Percentiles rank a stretch among this genome's conserved stretches.
phyloP scores from a whole-genome alignment of 257 asterid genomes.

The Echium plantagineum region DNA sequence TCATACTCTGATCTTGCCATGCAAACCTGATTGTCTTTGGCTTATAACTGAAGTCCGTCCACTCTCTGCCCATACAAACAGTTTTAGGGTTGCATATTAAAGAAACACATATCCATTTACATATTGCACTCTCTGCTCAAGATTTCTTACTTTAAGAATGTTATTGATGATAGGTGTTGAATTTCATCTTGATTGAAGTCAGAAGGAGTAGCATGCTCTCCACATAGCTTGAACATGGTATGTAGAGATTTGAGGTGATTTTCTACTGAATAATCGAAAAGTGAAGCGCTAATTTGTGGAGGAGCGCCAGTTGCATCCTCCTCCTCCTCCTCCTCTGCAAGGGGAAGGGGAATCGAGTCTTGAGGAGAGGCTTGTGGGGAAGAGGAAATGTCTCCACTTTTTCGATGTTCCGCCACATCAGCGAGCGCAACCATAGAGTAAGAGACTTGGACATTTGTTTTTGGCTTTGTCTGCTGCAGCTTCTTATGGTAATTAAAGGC shows the following conservation, averaged over 20 bases:
- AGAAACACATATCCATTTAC: not conserved
- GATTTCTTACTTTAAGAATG: constrained; percentile 46
- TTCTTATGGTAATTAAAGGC: constrained; percentile 3
- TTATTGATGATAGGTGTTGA: constrained; percentile 48
- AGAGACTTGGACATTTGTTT: no score
- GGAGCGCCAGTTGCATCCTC: no score
- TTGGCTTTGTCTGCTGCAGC: not conserved
- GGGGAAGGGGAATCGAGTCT: no score
- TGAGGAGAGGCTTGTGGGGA: no score
- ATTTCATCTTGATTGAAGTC: constrained; percentile 33
- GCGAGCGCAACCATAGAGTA: no score
- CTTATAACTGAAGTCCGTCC: constrained; percentile 62
- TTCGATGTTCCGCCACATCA: no score
- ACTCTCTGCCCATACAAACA: constrained; percentile 20
- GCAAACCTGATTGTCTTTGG: constrained; percentile 55
- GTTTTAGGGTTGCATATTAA: not conserved
- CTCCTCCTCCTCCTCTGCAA: no score
- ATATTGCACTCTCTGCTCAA: no score
- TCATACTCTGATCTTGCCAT: constrained; percentile 27
- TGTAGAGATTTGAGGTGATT: constrained; percentile 59
- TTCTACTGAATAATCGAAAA: constrained; percentile 59
- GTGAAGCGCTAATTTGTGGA: constrained; percentile 29
- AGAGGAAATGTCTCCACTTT: no score
- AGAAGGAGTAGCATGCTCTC: constrained; percentile 19
- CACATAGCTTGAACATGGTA: constrained; percentile 39